Evolutionary conservation across 371 early-diverging fungal species (phyloP).

Genomic region (Actinomortierella ambigua): DNA sequence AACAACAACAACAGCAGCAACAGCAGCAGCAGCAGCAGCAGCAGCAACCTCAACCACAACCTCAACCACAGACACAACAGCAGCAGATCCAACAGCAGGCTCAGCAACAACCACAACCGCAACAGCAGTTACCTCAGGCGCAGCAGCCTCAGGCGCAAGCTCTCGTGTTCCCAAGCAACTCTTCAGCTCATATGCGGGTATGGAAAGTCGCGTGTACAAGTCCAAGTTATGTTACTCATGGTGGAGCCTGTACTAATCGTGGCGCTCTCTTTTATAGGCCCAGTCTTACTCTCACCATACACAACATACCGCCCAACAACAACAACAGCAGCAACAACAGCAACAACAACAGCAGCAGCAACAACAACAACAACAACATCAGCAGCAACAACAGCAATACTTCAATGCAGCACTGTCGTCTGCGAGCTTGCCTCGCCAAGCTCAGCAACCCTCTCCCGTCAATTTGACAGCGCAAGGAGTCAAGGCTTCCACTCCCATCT

Average conservation of each 20-base stretch:
- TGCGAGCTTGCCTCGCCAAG: slow-evolving; percentile 30
- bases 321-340: too few species aligned
- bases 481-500: slow-evolving; percentile 26
- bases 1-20: slow-evolving; percentile 19
- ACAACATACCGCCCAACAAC: too few species aligned
- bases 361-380: slow-evolving; percentile 10
- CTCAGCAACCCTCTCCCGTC: slow-evolving; percentile 22
- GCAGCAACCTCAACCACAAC: slow-evolving; percentile 20
- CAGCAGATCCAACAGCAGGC: slow-evolving; percentile 17
- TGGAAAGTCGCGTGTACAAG: background rate
- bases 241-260: background rate
- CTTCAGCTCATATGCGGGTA: slow-evolving; percentile 32
- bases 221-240: background rate
- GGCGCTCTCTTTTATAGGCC: background rate
- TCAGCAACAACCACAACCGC: slow-evolving; percentile 23
- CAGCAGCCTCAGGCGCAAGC: slow-evolving; percentile 5
- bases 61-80: slow-evolving; percentile 14
- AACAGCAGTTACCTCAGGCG: background rate
- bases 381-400: slow-evolving; percentile 1
- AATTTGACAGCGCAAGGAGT: slow-evolving; percentile 26
- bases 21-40: slow-evolving; percentile 26
- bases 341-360: slow-evolving; percentile 5
- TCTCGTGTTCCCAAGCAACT: slow-evolving; percentile 19
- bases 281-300: background rate
- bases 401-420: slow-evolving; percentile 22